These are phyloP conservation scores for Cyathus olla DNA, from an alignment of 1,284 basidiomycete genomes.

Conservation along the genomic window DNA sequence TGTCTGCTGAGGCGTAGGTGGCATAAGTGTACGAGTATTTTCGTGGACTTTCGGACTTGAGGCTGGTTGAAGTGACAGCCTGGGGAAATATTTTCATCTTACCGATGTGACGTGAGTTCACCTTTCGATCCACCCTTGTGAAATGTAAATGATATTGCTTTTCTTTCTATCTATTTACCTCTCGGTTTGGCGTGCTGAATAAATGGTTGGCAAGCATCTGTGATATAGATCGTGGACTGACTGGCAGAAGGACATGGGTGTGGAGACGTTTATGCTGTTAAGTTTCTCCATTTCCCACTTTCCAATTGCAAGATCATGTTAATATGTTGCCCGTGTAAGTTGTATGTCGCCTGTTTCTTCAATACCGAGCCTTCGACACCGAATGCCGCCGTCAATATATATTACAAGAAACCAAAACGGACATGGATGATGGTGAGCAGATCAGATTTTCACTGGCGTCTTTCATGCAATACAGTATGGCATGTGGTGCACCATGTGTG, in stretches of 20 bases:
- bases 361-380: too few relatives aligned
- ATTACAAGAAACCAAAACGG: too few relatives aligned
- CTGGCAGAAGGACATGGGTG: too few relatives aligned
- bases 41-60: constrained; percentile 20
- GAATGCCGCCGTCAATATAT: too few relatives aligned
- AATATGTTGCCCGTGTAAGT: too few relatives aligned
- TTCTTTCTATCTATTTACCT: constrained; percentile 32
- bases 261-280: too few relatives aligned
- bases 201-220: constrained; percentile 11
- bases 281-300: not conserved
- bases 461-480: too few relatives aligned
- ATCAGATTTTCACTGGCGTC: too few relatives aligned
- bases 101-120: constrained; percentile 58
- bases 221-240: constrained; percentile 4
- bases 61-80: constrained; percentile 34
- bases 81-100: constrained; percentile 31
- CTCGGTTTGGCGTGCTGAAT: too few relatives aligned
- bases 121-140: constrained; percentile 51
- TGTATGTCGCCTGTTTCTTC: too few relatives aligned
- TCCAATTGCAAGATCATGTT: not conserved
- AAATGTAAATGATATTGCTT: constrained; percentile 57
- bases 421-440: too few relatives aligned
- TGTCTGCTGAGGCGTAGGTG: constrained; percentile 48
- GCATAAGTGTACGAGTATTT: constrained; percentile 32
- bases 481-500: too few relatives aligned